phyloP scores from a whole-genome alignment of 2,329 filamentous ascomycete species.

The Ascomycota sp. region DNA sequence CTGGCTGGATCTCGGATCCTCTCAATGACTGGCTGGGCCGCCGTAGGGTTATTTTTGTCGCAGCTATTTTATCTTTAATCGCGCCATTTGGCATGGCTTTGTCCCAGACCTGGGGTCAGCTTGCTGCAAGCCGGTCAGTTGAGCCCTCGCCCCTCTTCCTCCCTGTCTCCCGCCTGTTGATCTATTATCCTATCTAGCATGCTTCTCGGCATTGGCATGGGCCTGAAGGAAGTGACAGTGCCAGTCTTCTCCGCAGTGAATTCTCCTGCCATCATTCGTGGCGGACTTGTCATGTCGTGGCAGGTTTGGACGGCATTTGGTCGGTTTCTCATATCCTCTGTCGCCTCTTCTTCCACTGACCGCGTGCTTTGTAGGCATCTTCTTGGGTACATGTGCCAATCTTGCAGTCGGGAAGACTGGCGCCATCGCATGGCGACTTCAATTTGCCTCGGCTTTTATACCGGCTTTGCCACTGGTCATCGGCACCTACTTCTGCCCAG shows the following conservation, averaged over 20 bases:
- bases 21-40: slow-evolving; percentile 37
- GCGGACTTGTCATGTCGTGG: slow-evolving; percentile 32
- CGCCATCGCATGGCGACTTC: slow-evolving; percentile 40
- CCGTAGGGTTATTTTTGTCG: slow-evolving; percentile 42
- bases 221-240: slow-evolving; percentile 25
- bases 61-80: slow-evolving; percentile 39
- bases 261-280: slow-evolving; percentile 28
- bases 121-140: slow-evolving; percentile 30
- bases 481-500: slow-evolving; percentile 38
- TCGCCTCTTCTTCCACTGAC: not conserved
- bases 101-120: slow-evolving; percentile 35
- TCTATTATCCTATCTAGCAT: slow-evolving; percentile 6
- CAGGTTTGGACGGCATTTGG: slow-evolving; percentile 33
- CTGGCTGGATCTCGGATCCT: slow-evolving; percentile 41
- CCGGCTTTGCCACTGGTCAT: slow-evolving; percentile 40
- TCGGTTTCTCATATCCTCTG: slow-evolving; percentile 1
- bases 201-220: slow-evolving; percentile 41
- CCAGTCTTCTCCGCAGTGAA: slow-evolving; percentile 34
- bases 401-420: slow-evolving; percentile 39
- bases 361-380: slow-evolving; percentile 25
- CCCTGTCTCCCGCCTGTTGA: not conserved
- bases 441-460: slow-evolving; percentile 43
- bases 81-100: slow-evolving; percentile 39
- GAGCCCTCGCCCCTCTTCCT: not conserved
- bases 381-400: slow-evolving; percentile 45